phyloP scores from a whole-genome alignment of 768 basidiomycete species.

The Phaffia australis region DNA sequence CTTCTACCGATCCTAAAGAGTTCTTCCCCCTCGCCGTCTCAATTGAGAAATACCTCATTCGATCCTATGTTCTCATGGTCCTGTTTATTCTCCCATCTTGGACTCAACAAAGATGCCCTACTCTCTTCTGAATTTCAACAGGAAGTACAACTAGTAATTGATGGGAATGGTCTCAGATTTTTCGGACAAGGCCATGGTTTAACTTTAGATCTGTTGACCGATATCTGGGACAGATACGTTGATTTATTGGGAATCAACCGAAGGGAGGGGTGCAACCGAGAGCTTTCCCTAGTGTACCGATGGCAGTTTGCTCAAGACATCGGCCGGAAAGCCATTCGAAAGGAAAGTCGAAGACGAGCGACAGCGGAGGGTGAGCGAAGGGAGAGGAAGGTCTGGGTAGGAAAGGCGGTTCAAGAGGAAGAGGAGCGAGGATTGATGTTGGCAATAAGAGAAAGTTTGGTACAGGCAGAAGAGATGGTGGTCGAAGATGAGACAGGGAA shows the following conservation, averaged over 20 bases:
- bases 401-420: conserved; percentile 15
- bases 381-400: background rate
- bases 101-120: conserved; percentile 26
- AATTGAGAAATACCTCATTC: background rate
- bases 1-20: background rate
- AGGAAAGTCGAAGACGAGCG: conserved; percentile 9
- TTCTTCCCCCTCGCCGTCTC: background rate
- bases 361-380: conserved; percentile 13
- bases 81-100: conserved; percentile 31
- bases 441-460: background rate
- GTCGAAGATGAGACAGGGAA: background rate
- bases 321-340: conserved; percentile 25
- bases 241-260: conserved; percentile 31
- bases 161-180: conserved; percentile 32
- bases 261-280: conserved; percentile 30
- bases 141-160: conserved; percentile 32
- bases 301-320: conserved; percentile 5
- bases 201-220: conserved; percentile 30
- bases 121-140: conserved; percentile 34
- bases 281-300: conserved; percentile 36
- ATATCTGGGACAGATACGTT: conserved; percentile 33
- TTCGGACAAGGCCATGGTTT: conserved; percentile 14
- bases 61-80: conserved; percentile 33
- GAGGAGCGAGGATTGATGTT: conserved; percentile 26
- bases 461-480: background rate